Base-by-base conservation (phyloP, 179 eudicot genomes). In the Beta macrorhiza region DNA sequence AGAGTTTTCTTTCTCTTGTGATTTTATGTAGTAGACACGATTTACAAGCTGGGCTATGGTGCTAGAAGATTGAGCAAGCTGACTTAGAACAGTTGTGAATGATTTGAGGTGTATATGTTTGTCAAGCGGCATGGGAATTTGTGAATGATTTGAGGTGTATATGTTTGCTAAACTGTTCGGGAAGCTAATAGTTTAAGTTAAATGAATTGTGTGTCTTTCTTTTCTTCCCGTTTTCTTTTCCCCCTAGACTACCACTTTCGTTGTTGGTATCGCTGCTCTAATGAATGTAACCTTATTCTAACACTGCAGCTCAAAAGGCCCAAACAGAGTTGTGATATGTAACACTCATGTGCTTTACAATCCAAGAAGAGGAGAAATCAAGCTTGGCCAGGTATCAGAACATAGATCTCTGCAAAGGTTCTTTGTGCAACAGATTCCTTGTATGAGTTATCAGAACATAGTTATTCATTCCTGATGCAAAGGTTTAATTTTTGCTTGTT, bases 271-370 rank as follows among this genome's bases (percentile, higher is more conserved):
- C 17, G n/a, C 45, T 80, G 44, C 72, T 68, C 5, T 29, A 42
- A 22, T 32, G 42, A 25, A 17, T 64, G 32, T 25, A 55, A 55
- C 37, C 45, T 56, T 20, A 20, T 61, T 81, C 55, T 81, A 65
- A 81, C 69, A 52, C 65, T 90, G 96, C 97, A 94, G 99, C 81
- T 77, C 90, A 82, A 67, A 79, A 62, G 84, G 75, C 77, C 79
- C 85, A 29, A 92, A 90, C 72, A 90, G 87, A 90, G 93, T 94
- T 49, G 93, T 96, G 76, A 81, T 96, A 67, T 91, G 99, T 77
- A 96, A 96, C 87, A 96, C 88, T 86, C 99, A 96, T 79, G 98
- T 94, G 79, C 96, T 96, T 81, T 96, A 85, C 90, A 96, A 96
- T 86, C 97, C 99, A 57, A 91, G 81, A 84, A 91, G 99, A 86